Percentiles rank a stretch among this genome's conserved stretches.
Conservation (phyloP, 305 asterid species). For the Andrographis paniculata region DNA sequence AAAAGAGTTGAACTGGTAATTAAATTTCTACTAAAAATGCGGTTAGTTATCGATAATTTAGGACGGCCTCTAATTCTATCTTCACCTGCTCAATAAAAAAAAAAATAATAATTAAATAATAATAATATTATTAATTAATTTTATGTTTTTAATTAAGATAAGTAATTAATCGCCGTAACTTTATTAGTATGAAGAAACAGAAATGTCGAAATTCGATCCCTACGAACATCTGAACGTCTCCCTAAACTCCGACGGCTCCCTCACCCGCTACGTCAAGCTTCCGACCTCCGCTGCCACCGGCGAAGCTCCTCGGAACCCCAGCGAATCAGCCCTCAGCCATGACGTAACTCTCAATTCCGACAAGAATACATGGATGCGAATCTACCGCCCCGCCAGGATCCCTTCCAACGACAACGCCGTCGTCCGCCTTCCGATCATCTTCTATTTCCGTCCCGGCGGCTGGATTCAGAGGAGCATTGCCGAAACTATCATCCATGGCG, state of each 20-base stretch:
- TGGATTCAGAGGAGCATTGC: constrained; percentile 45
- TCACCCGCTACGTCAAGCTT: constrained; percentile 56
- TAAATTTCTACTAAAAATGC: no score
- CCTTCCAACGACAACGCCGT: constrained; percentile 38
- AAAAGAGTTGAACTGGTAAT: no score
- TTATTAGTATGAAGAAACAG: background rate
- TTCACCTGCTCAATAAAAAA: no score
- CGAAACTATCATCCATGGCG: constrained; percentile 38
- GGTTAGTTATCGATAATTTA: no score
- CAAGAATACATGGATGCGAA: constrained; percentile 62
- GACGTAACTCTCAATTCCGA: constrained; percentile 46
- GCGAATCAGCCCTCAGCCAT: constrained; percentile 53
- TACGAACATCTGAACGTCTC: constrained; percentile 46
- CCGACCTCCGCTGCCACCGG: constrained; percentile 58
- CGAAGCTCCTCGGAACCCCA: constrained; percentile 24
- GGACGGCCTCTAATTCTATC: no score
- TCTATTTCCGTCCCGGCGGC: constrained; percentile 68
- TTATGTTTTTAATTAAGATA: no score
- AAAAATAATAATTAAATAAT: no score
- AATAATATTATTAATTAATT: no score
- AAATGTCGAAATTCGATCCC: constrained; percentile 65
- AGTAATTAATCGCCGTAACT: no score
- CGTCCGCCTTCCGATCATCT: constrained; percentile 61
- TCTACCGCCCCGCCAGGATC: constrained; percentile 56
- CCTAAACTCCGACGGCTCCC: constrained; percentile 52